Evolutionary conservation across 2,329 filamentous ascomycete species (phyloP).

Genomic region (Fulvia fulva): DNA sequence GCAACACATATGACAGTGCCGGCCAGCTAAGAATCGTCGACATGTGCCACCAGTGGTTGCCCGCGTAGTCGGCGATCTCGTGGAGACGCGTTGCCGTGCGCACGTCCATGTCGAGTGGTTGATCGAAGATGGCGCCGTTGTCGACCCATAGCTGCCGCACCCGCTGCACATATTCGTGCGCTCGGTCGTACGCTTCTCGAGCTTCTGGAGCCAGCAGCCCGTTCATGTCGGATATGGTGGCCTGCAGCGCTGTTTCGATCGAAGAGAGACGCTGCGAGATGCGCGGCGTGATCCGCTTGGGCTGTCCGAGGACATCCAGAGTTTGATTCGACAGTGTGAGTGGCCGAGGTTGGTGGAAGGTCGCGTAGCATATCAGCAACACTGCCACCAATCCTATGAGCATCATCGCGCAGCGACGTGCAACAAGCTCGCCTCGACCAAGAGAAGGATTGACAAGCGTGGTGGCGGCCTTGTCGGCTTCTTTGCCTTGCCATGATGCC

Average conservation of each 20-base stretch:
- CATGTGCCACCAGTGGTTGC: neutral
- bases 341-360: too few species aligned
- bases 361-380: too few species aligned
- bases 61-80: neutral
- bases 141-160: neutral
- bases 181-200: neutral
- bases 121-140: neutral
- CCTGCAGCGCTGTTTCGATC: neutral
- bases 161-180: neutral
- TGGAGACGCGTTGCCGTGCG: neutral
- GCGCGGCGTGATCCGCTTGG: too few species aligned
- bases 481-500: too few species aligned
- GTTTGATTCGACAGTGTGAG: too few species aligned
- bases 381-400: too few species aligned
- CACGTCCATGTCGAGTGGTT: neutral
- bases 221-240: neutral
- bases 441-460: too few species aligned
- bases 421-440: too few species aligned
- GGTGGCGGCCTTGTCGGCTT: too few species aligned
- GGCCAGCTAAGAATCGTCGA: neutral
- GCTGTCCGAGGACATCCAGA: too few species aligned
- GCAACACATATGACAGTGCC: neutral
- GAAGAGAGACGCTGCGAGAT: neutral
- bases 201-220: neutral
- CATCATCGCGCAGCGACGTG: too few species aligned